Percentiles rank a stretch among this genome's conserved stretches.
Conservation (phyloP, 78 protist genomes). For the Creolimax fragrantissima region DNA sequence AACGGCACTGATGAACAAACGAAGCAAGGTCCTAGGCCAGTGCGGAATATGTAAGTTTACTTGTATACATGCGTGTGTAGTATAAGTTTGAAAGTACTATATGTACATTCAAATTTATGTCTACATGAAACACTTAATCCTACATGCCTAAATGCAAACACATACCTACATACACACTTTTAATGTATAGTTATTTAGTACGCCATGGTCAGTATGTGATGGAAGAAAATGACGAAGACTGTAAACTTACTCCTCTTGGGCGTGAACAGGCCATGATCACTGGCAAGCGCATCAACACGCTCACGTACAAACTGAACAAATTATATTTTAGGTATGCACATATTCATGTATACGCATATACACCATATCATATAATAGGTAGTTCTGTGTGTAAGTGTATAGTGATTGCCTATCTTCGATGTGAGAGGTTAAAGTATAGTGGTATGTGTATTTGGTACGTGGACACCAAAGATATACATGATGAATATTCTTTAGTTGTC, state of each 20-base stretch:
- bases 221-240: neutral
- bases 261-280: neutral
- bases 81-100: neutral
- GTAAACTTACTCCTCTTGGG: neutral
- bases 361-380: too few species aligned
- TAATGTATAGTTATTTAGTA: neutral
- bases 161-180: neutral
- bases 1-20: neutral
- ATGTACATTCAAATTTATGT: neutral
- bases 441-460: too few species aligned
- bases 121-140: too few species aligned
- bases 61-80: neutral
- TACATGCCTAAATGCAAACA: neutral
- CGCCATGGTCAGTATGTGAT: neutral
- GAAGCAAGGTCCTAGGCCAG: neutral
- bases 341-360: neutral
- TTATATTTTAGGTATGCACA: neutral
- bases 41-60: neutral
- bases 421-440: too few species aligned
- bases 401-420: too few species aligned
- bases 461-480: neutral
- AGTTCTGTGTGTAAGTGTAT: neutral
- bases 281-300: neutral
- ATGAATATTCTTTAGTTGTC: too few species aligned
- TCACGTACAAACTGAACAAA: neutral